phyloP scores from a whole-genome alignment of 169 alveolate genomes.

The Cryptosporidium tyzzeri region DNA sequence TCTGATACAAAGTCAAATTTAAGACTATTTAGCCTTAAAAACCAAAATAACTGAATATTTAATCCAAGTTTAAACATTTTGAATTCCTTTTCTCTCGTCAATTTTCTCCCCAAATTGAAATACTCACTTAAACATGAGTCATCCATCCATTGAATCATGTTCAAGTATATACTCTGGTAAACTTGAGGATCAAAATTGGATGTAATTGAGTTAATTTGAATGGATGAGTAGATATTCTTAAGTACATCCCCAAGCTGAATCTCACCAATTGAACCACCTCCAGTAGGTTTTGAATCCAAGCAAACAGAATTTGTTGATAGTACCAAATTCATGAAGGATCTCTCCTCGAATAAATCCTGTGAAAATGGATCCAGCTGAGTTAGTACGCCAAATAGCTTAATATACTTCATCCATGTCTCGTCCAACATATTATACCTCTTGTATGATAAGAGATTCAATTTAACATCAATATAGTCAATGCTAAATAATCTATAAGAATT shows the following conservation, averaged over 20 bases:
- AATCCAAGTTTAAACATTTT: constrained; percentile 38
- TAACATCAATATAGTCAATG: constrained; percentile 51
- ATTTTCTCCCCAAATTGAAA: constrained; percentile 5
- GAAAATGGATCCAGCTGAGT: constrained; percentile 42
- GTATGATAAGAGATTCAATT: constrained; percentile 24
- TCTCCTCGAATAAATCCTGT: constrained; percentile 43
- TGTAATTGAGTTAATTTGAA: constrained; percentile 27
- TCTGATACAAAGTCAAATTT: constrained; percentile 49
- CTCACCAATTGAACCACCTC: constrained; percentile 15
- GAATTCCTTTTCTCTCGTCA: constrained; percentile 43
- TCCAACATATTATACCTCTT: constrained; percentile 71
- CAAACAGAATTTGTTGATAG: constrained; percentile 56
- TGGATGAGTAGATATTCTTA: constrained; percentile 10
- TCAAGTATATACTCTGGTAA: constrained; percentile 31
- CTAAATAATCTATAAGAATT: constrained; percentile 39
- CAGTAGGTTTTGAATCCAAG: constrained; percentile 25
- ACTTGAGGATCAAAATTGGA: constrained; percentile 53
- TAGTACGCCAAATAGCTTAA: constrained; percentile 40
- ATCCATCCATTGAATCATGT: constrained; percentile 6
- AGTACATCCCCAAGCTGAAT: constrained; percentile 28
- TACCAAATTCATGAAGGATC: constrained; percentile 55
- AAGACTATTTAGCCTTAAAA: constrained; percentile 24
- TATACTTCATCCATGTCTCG: constrained; percentile 69
- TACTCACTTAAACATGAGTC: constrained; percentile 28
- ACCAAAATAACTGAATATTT: constrained; percentile 61